Evolutionary conservation across 371 early-diverging fungal species (phyloP).

Genomic region (Rhizomucor miehei): DNA sequence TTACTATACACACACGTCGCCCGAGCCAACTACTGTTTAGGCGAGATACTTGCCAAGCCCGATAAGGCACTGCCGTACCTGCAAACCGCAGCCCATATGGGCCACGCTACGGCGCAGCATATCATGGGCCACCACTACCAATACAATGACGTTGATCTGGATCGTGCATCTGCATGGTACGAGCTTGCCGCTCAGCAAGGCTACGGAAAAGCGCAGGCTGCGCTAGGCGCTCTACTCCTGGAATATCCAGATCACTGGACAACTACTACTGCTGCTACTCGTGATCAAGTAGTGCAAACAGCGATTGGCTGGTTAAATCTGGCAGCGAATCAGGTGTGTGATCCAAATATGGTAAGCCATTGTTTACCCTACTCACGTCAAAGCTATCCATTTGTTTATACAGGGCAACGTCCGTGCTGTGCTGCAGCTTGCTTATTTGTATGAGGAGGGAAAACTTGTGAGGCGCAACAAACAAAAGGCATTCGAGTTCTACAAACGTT

Average conservation of each 20-base stretch:
- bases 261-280: background rate
- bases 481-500: conserved; percentile 14
- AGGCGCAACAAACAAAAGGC: conserved; percentile 11
- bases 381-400: background rate
- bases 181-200: conserved; percentile 12
- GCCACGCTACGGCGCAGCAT: conserved; percentile 9
- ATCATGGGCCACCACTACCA: conserved; percentile 10
- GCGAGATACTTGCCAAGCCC: background rate
- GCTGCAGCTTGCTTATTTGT: conserved; percentile 22
- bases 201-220: conserved; percentile 10
- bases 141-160: conserved; percentile 1
- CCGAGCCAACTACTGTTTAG: too few species aligned
- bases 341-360: conserved; percentile 1
- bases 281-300: conserved; percentile 1
- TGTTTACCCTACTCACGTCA: background rate
- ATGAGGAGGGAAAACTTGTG: conserved; percentile 20
- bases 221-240: conserved; percentile 10
- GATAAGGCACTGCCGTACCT: background rate
- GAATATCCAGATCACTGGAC: conserved; percentile 2
- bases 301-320: conserved; percentile 10
- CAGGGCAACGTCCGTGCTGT: conserved; percentile 14
- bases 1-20: conserved; percentile 4
- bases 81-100: conserved; percentile 9
- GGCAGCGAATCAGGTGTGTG: conserved; percentile 13
- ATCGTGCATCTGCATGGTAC: conserved; percentile 11